These are phyloP conservation scores for Apiospora aurea DNA, from an alignment of 2,329 filamentous ascomycete species.

Conservation along the genomic window DNA sequence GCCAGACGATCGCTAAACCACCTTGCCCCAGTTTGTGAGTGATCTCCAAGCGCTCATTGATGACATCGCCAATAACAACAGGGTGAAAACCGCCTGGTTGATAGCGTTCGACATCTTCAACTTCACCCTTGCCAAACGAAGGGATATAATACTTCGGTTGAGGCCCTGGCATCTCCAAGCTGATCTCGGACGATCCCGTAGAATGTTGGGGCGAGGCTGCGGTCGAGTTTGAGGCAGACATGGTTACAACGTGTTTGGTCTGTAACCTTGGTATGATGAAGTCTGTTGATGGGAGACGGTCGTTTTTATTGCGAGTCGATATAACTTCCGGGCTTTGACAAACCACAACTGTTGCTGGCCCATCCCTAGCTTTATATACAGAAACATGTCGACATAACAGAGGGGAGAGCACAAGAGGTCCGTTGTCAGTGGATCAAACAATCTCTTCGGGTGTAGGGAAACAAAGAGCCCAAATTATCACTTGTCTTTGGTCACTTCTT, in stretches of 20 bases:
- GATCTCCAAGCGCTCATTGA: slow-evolving; percentile 28
- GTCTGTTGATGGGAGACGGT: neutral
- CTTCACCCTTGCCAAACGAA: too few relatives aligned
- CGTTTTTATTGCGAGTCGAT: neutral
- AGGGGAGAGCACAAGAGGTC: too few relatives aligned
- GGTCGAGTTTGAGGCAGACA: neutral
- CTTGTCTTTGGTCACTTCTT: too few relatives aligned
- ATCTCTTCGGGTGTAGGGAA: neutral
- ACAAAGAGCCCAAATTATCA: too few relatives aligned
- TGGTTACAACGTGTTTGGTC: neutral
- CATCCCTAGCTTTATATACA: neutral
- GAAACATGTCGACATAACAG: neutral
- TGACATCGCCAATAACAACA: too few relatives aligned
- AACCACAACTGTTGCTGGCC: neutral
- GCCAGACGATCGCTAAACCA: slow-evolving; percentile 31
- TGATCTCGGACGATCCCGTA: neutral
- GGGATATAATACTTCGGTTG: neutral
- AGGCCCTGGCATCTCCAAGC: neutral
- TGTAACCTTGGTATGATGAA: neutral
- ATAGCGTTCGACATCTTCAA: slow-evolving; percentile 25
- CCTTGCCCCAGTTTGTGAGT: slow-evolving; percentile 30
- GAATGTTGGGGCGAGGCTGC: neutral
- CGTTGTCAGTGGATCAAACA: too few relatives aligned
- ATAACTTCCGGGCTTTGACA: too few relatives aligned
- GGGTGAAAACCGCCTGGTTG: slow-evolving; percentile 24